Evolutionary conservation across 305 asterid genomes (phyloP).

Genomic region (Stenogyne calaminthoides): DNA sequence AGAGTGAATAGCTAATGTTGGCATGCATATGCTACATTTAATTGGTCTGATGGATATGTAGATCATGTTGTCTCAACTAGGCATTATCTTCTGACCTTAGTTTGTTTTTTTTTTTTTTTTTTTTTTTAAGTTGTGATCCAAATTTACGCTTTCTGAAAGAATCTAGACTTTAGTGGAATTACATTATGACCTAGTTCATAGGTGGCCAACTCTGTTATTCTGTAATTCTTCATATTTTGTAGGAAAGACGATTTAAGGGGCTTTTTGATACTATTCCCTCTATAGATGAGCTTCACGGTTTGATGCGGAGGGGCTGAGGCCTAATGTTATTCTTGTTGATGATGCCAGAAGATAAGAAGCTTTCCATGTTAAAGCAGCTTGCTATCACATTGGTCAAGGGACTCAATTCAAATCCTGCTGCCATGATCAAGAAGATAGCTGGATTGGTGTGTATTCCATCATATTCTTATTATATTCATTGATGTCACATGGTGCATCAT

Average conservation of each 20-base stretch:
- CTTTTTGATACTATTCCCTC: constrained; percentile 78
- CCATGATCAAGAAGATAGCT: constrained; percentile 79
- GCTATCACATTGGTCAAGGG: constrained; percentile 76
- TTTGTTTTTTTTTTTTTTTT: too few relatives aligned
- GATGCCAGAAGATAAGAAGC: constrained; percentile 83
- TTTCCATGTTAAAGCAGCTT: constrained; percentile 88
- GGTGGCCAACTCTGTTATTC: constrained; percentile 22
- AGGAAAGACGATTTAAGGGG: constrained; percentile 95
- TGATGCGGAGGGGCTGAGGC: constrained; percentile 77
- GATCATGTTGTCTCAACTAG: background rate
- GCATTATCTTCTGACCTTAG: background rate
- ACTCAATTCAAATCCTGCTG: constrained; percentile 64
- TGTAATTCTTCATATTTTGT: constrained; percentile 41
- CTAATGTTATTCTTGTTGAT: constrained; percentile 79
- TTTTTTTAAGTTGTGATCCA: background rate
- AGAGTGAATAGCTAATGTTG: constrained; percentile 6
- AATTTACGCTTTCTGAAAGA: constrained; percentile 25
- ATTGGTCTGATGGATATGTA: background rate
- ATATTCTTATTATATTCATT: background rate
- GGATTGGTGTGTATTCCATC: constrained; percentile 64
- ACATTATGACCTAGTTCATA: constrained; percentile 9
- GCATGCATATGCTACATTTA: background rate
- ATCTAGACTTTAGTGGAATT: background rate
- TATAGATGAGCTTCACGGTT: constrained; percentile 71
- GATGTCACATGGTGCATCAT: constrained; percentile 23